Evolutionary conservation across 345 rosid species (phyloP), one percentile per base, ranked within the genome.

Genomic region (Anacardium occidentale): DNA sequence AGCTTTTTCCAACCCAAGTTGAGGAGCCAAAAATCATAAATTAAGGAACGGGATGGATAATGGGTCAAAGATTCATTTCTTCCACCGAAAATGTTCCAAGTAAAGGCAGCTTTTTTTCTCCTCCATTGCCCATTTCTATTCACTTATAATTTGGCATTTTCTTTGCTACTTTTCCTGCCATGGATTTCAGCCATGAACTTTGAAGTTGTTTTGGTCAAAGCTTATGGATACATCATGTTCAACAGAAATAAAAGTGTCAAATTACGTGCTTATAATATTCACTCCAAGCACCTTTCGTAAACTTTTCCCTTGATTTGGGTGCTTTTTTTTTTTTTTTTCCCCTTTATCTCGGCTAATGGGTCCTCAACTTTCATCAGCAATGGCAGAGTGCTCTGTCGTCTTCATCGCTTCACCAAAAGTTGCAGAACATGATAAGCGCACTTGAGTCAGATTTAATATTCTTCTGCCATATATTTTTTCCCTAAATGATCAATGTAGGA

Each of bases 161-260:
- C 34, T 22, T 66, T 7, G 70, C 70, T 5, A 18, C 17, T 29
- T 67, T 22, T 51, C 17, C 10, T 6, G 21, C 25, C 24, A 62
- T 40, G 17, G 17, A 8, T 56, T 64, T 45, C 68, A 21, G 18
- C 29, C 5, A 52, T 67, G 60, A 52, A 52, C 70, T 29, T 17
- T 18, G 13, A 26, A 47, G 12, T 48, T 10, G 2, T 74, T 34
- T 71, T 51, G 70, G 85, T 73, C 82, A 74, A 82, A 78, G 68
- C 14, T 64, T 24, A 1, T 20, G 4, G 3, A 29, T 11, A 29
- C 10, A 52, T 61, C 34, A 40, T 20, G 8, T 50, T 37, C 4
- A 48, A 21, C 1, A 47, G 8, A 71, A 48, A 17, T 42, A 68
- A 63, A n/a, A 70, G 54, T 7, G 20, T 2, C 34, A 52, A 61